Percentiles rank a stretch among this genome's conserved stretches.
Conservation (phyloP, 2,329 filamentous ascomycete species). For the Lasiodiplodia citricola region DNA sequence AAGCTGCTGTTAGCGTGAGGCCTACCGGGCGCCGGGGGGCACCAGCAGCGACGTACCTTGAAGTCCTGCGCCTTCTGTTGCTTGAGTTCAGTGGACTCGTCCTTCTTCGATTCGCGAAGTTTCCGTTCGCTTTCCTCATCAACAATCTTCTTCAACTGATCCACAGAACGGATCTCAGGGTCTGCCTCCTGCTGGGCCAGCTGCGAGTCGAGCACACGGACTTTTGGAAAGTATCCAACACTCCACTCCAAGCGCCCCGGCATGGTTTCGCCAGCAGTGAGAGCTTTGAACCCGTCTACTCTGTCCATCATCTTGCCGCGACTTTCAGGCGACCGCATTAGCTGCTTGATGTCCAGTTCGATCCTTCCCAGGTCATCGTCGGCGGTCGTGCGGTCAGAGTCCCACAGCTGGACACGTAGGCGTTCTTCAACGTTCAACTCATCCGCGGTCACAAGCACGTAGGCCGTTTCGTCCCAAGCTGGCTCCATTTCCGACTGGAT, state of each 20-base stretch:
- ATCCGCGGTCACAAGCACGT: slow-evolving; percentile 71
- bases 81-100: slow-evolving; percentile 66
- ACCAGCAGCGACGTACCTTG: slow-evolving; percentile 47
- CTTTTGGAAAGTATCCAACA: slow-evolving; percentile 74
- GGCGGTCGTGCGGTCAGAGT: slow-evolving; percentile 73
- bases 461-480: slow-evolving; percentile 72
- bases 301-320: slow-evolving; percentile 68
- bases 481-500: slow-evolving; percentile 70
- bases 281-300: slow-evolving; percentile 68
- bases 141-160: slow-evolving; percentile 65
- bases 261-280: slow-evolving; percentile 70
- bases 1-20: slow-evolving; percentile 4
- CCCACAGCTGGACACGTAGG: slow-evolving; percentile 74
- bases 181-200: slow-evolving; percentile 66
- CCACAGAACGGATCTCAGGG: slow-evolving; percentile 60
- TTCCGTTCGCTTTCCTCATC: slow-evolving; percentile 62
- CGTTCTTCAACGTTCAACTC: slow-evolving; percentile 75
- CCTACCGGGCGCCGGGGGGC: background rate
- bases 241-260: slow-evolving; percentile 72
- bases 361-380: slow-evolving; percentile 78
- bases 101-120: slow-evolving; percentile 66
- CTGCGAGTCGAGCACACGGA: slow-evolving; percentile 66
- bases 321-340: slow-evolving; percentile 66
- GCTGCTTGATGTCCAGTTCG: slow-evolving; percentile 68
- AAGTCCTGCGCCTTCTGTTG: slow-evolving; percentile 73